Conservation (phyloP, 78 protist species). For the Blattamonas nauphoetae region DNA sequence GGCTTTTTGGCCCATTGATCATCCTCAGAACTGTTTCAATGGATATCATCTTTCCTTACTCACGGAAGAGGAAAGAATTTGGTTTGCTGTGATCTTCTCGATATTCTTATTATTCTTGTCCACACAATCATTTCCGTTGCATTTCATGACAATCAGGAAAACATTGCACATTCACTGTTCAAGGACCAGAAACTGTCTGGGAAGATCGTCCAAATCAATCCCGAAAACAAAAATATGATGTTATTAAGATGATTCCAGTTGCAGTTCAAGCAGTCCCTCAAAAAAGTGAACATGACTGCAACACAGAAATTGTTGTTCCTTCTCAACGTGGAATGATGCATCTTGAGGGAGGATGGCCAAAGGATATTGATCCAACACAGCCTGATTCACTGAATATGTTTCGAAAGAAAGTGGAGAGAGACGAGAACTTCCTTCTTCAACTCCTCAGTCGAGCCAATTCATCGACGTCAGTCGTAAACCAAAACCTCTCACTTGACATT, state of each 20-base stretch:
- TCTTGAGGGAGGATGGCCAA: conserved; percentile 72
- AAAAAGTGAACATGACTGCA: conserved; percentile 43
- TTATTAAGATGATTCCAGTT: not conserved
- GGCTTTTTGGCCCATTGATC: too few species aligned
- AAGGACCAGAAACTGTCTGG: not conserved
- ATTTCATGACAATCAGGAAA: not conserved
- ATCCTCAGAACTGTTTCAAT: not conserved
- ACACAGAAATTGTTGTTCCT: conserved; percentile 35
- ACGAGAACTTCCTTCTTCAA: conserved; percentile 21
- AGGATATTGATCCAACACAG: conserved; percentile 36
- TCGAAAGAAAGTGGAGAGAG: conserved; percentile 39
- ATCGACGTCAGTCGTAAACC: conserved; percentile 23
- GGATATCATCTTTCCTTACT: not conserved
- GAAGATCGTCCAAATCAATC: not conserved
- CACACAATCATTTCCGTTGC: not conserved
- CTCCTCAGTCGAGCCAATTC: conserved; percentile 9
- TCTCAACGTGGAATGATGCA: conserved; percentile 32
- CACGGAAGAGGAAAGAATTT: not conserved
- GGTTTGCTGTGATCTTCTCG: not conserved
- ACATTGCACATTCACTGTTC: not conserved
- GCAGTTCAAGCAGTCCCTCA: conserved; percentile 21
- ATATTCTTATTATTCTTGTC: not conserved
- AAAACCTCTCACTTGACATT: conserved; percentile 60
- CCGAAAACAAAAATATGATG: not conserved
- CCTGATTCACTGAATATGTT: conserved; percentile 24